These are phyloP conservation scores for Apiospora sp. DNA, from an alignment of 2,329 filamentous ascomycete species.

Conservation along the genomic window DNA sequence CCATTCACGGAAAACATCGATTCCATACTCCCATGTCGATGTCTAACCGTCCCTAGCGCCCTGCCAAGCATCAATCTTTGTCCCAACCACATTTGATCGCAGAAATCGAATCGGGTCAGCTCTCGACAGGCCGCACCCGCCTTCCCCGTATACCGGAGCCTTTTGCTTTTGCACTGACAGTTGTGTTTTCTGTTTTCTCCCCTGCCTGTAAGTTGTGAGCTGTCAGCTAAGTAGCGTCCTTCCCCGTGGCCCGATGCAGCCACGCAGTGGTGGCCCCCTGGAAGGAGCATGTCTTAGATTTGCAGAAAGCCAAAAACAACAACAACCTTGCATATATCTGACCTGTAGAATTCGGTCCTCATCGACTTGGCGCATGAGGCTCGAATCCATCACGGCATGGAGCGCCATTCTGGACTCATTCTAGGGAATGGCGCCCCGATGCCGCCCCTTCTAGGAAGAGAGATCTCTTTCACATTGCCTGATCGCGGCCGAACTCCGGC, in stretches of 20 bases:
- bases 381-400: background rate
- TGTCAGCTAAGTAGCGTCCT: background rate
- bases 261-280: background rate
- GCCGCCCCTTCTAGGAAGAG: background rate
- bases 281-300: background rate
- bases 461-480: conserved; percentile 11
- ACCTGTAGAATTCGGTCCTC: background rate
- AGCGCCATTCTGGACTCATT: background rate
- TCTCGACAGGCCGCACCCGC: background rate
- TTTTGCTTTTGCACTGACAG: background rate
- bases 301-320: background rate
- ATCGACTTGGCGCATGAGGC: conserved; percentile 12
- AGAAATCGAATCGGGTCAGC: background rate
- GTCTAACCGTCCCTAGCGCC: background rate
- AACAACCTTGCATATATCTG: background rate
- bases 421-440: background rate
- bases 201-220: background rate
- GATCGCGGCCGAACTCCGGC: conserved; percentile 10
- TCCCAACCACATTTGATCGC: conserved; percentile 13
- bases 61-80: background rate
- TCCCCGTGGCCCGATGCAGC: background rate
- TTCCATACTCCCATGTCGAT: conserved; percentile 19
- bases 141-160: background rate
- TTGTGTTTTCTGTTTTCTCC: background rate
- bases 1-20: conserved; percentile 3